These are phyloP conservation scores for Acanthamoeba healyi DNA, from an alignment of 208 protist species.

Conservation along the genomic window DNA sequence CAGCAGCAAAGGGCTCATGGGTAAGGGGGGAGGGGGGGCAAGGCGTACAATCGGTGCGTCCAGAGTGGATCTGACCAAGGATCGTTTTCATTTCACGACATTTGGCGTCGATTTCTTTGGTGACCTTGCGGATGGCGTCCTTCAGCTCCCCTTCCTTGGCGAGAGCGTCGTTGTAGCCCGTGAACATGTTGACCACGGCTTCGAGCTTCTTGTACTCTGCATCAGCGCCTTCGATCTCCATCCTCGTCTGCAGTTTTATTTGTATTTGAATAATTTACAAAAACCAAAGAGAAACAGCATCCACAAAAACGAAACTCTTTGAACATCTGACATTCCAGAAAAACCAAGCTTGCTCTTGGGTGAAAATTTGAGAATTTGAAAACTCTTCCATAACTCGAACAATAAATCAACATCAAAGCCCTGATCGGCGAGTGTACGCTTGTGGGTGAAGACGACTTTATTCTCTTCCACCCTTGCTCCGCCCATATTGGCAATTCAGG, in stretches of 20 bases:
- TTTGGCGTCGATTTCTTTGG: constrained; percentile 53
- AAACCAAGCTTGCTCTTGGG: too few relatives aligned
- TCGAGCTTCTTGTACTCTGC: constrained; percentile 23
- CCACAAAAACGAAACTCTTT: too few relatives aligned
- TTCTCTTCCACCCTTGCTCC: too few relatives aligned
- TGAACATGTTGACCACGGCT: constrained; percentile 3
- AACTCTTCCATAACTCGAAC: too few relatives aligned
- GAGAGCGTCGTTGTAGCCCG: constrained; percentile 13
- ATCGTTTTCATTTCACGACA: constrained; percentile 65
- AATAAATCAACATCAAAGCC: too few relatives aligned
- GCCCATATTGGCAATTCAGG: too few relatives aligned
- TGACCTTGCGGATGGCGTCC: constrained; percentile 38
- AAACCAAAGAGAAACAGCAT: too few relatives aligned
- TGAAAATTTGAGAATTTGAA: too few relatives aligned
- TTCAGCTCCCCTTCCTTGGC: constrained; percentile 6
- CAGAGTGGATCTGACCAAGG: constrained; percentile 39
- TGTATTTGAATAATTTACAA: too few relatives aligned
- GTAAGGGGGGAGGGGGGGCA: not conserved
- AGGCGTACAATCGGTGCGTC: not conserved
- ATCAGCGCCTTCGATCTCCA: constrained; percentile 31
- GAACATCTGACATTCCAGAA: too few relatives aligned
- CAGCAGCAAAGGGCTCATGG: not conserved
- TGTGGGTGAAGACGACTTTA: too few relatives aligned
- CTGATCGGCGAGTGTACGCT: too few relatives aligned
- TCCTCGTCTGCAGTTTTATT: not conserved